These are phyloP conservation scores for Kuraishia cidri DNA, from an alignment of 805 yeast genomes.

Conservation along the genomic window DNA sequence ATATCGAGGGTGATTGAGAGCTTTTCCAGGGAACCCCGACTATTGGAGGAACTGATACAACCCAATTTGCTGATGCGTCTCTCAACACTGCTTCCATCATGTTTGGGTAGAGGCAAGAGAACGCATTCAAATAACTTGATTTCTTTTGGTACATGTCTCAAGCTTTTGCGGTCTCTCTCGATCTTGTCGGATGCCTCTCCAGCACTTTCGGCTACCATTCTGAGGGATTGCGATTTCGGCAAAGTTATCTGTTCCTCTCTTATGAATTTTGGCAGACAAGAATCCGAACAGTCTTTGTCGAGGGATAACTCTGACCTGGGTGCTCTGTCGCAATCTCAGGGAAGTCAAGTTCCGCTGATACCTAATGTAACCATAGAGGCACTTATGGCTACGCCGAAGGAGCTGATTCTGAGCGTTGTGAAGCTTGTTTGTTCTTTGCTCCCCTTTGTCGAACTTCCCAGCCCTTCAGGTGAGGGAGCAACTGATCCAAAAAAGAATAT, in stretches of 20 bases:
- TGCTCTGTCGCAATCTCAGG: background rate
- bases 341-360: too few relatives aligned
- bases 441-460: constrained; percentile 27
- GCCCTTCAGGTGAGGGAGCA: background rate
- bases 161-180: constrained; percentile 34
- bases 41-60: constrained; percentile 34
- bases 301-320: background rate
- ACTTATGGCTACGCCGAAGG: constrained; percentile 65
- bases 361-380: constrained; percentile 60
- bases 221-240: constrained; percentile 40
- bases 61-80: constrained; percentile 23
- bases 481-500: constrained; percentile 8
- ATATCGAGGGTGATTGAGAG: constrained; percentile 48
- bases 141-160: constrained; percentile 27
- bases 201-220: constrained; percentile 30
- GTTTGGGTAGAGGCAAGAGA: constrained; percentile 15
- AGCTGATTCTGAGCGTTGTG: constrained; percentile 44
- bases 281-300: too few relatives aligned
- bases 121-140: constrained; percentile 13
- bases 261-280: background rate
- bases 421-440: constrained; percentile 47
- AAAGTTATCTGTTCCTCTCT: constrained; percentile 38
- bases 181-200: constrained; percentile 32
- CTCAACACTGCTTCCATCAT: constrained; percentile 15
- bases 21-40: constrained; percentile 30